Conservation (phyloP, 495 filamentous ascomycete genomes). For the Neurospora intermedia region DNA sequence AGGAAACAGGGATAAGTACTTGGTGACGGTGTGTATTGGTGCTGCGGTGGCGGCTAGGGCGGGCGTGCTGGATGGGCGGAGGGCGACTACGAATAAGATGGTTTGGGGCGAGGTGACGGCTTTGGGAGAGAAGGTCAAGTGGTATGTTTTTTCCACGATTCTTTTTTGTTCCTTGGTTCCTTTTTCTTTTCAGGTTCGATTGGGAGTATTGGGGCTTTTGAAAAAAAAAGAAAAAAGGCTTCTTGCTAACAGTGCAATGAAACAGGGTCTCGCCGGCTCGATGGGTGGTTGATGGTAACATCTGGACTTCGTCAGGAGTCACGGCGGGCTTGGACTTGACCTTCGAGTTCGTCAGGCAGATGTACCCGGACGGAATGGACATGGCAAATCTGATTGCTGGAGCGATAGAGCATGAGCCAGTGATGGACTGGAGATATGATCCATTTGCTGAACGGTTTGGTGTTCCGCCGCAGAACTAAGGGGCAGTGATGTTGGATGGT, state of each 20-base stretch:
- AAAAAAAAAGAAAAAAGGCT: background rate
- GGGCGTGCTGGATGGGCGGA: slow-evolving; percentile 38
- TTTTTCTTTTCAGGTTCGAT: background rate
- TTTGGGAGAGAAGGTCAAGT: slow-evolving; percentile 13
- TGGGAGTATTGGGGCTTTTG: background rate
- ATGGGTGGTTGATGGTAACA: slow-evolving; percentile 20
- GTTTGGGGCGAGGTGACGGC: slow-evolving; percentile 32
- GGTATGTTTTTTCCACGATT: slow-evolving; percentile 5
- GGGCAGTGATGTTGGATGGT: background rate
- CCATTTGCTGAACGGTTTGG: slow-evolving; percentile 6
- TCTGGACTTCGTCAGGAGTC: slow-evolving; percentile 17
- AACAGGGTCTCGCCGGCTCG: slow-evolving; percentile 15
- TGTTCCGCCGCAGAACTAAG: slow-evolving; percentile 1
- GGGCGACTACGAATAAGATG: slow-evolving; percentile 49
- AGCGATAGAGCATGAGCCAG: slow-evolving; percentile 3
- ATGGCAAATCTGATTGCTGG: slow-evolving; percentile 4
- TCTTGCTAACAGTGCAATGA: background rate
- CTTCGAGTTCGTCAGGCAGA: slow-evolving; percentile 11
- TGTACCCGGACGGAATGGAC: slow-evolving; percentile 11
- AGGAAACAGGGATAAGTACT: slow-evolving; percentile 25
- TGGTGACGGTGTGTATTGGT: slow-evolving; percentile 47
- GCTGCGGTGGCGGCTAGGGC: slow-evolving; percentile 32
- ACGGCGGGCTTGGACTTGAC: slow-evolving; percentile 12
- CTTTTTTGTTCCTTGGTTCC: too few relatives aligned
- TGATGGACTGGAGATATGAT: slow-evolving; percentile 10